Percentiles rank a stretch among this genome's conserved stretches.
Evolutionary conservation across 2,329 filamentous ascomycete genomes (phyloP).

Genomic region (Talaromyces pinophilus): DNA sequence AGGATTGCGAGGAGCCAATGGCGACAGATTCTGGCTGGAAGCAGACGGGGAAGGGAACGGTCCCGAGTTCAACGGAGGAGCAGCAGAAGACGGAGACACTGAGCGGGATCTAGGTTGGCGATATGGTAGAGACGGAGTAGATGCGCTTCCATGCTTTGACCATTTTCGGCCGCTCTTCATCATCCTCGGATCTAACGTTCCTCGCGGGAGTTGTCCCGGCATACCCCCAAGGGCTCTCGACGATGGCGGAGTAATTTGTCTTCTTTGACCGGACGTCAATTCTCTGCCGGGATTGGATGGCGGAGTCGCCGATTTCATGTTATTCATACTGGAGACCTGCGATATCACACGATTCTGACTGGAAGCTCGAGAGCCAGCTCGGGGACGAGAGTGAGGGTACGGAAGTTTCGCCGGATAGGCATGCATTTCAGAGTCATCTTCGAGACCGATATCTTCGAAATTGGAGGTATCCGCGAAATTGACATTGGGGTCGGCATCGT

Average conservation of each 20-base stretch:
- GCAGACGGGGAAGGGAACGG: slow-evolving; percentile 24
- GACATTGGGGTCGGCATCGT: slow-evolving; percentile 67
- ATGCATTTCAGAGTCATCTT: slow-evolving; percentile 57
- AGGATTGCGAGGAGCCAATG: slow-evolving; percentile 31
- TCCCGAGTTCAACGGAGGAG: slow-evolving; percentile 18
- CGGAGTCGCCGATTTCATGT: slow-evolving; percentile 7
- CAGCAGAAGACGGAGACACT: slow-evolving; percentile 15
- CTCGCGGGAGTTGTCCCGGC: slow-evolving; percentile 7
- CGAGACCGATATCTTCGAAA: slow-evolving; percentile 91
- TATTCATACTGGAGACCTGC: slow-evolving; percentile 11
- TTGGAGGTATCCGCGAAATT: slow-evolving; percentile 72
- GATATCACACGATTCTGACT: slow-evolving; percentile 16
- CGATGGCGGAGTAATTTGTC: slow-evolving; percentile 11
- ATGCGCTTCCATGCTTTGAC: slow-evolving; percentile 10
- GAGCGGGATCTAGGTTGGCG: slow-evolving; percentile 21
- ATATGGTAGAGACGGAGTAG: slow-evolving; percentile 12
- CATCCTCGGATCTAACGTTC: slow-evolving; percentile 21
- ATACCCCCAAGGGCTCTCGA: slow-evolving; percentile 6
- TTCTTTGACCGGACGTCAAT: slow-evolving; percentile 20
- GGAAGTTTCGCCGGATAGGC: slow-evolving; percentile 10
- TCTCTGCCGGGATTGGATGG: slow-evolving; percentile 13
- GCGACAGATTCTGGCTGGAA: slow-evolving; percentile 32
- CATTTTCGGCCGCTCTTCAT: slow-evolving; percentile 21
- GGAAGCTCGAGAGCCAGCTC: slow-evolving; percentile 23
- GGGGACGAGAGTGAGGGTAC: slow-evolving; percentile 22